A percentile compares a stretch with the other conserved stretches of the same genome.
phyloP scores from a whole-genome alignment of 2,329 filamentous ascomycete genomes.

The Rutstroemia sp. region DNA sequence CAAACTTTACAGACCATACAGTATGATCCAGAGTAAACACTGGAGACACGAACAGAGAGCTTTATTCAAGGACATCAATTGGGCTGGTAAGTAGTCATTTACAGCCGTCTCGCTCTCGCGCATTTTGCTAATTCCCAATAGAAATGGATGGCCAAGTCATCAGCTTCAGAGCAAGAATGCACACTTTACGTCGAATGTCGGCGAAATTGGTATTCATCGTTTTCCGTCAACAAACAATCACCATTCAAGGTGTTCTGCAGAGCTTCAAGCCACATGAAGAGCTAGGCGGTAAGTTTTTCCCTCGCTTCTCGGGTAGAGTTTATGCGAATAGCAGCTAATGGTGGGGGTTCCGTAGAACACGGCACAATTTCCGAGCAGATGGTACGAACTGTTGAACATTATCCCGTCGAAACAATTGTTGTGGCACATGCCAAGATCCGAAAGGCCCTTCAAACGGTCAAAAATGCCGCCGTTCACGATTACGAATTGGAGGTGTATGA shows the following conservation, averaged over 20 bases:
- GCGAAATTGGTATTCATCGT: constrained; percentile 78
- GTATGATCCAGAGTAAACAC: constrained; percentile 30
- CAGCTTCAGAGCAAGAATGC: constrained; percentile 61
- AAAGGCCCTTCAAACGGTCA: constrained; percentile 64
- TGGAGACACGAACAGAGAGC: constrained; percentile 25
- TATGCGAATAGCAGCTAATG: background rate
- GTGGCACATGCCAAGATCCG: constrained; percentile 69
- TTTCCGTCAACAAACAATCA: constrained; percentile 75
- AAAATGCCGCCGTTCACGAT: constrained; percentile 67
- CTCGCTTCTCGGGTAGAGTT: background rate
- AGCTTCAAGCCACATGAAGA: constrained; percentile 19
- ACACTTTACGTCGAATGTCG: constrained; percentile 76
- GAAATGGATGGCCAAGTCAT: constrained; percentile 24
- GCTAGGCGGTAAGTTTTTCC: constrained; percentile 16
- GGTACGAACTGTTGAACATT: constrained; percentile 79
- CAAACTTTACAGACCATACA: constrained; percentile 27
- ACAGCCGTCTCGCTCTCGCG: too few species aligned
- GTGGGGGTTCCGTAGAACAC: background rate
- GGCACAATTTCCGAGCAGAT: constrained; percentile 58
- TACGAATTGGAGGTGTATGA: constrained; percentile 67
- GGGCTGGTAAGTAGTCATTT: constrained; percentile 17
- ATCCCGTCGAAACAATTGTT: constrained; percentile 72
- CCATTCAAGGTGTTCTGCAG: constrained; percentile 73
- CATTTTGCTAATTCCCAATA: constrained; percentile 10
- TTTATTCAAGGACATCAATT: constrained; percentile 28